These are phyloP conservation scores for Psilocybe mexicana DNA, from an alignment of 1,284 basidiomycete genomes.

Conservation along the genomic window DNA sequence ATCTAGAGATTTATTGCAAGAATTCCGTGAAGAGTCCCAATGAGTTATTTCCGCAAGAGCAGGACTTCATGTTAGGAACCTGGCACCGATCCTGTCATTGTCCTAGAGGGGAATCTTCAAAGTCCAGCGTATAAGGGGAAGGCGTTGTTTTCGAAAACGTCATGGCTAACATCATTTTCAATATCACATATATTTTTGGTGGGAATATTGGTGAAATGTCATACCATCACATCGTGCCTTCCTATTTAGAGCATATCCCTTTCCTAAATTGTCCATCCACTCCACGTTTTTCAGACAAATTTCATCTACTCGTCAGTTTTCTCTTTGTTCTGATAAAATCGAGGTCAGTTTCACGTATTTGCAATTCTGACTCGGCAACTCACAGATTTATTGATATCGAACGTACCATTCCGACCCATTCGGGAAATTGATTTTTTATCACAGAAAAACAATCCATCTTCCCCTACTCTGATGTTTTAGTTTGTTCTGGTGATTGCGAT, in stretches of 20 bases:
- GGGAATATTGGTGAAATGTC: neutral
- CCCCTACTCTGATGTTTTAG: neutral
- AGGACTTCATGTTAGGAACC: constrained; percentile 24
- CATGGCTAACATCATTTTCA: neutral
- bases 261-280: constrained; percentile 21
- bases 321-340: neutral
- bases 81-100: constrained; percentile 22
- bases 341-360: no score
- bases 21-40: constrained; percentile 20
- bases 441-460: constrained; percentile 1
- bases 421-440: constrained; percentile 19
- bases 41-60: constrained; percentile 25
- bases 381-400: neutral
- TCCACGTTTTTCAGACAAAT: neutral
- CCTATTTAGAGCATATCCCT: constrained; percentile 25
- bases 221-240: constrained; percentile 3
- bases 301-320: no score
- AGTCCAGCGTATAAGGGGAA: constrained; percentile 18
- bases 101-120: constrained; percentile 11
- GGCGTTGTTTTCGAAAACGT: neutral
- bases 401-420: constrained; percentile 18
- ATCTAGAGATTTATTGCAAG: constrained; percentile 31
- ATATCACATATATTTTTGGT: neutral
- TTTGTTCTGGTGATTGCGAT: neutral
- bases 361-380: no score